These are phyloP conservation scores for Hemisphaericaspora nanyangensis DNA, from an alignment of 805 yeast species.

Conservation along the genomic window DNA sequence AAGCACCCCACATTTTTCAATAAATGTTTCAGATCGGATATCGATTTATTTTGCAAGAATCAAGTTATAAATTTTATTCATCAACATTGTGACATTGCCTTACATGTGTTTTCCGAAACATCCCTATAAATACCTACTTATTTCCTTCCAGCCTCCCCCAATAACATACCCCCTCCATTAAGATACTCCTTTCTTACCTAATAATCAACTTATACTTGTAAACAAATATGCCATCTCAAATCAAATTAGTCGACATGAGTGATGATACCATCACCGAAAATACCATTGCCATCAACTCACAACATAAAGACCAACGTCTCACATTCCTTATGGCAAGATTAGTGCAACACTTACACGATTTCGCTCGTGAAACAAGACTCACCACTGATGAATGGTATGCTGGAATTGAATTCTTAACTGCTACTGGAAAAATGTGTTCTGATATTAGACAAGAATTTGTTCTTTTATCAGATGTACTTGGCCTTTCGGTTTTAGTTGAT, in stretches of 20 bases:
- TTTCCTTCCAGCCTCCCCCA: no score
- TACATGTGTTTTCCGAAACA: no score
- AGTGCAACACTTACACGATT: slow-evolving; percentile 17
- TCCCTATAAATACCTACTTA: no score
- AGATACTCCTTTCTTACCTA: no score
- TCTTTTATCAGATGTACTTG: slow-evolving; percentile 16
- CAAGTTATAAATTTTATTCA: no score
- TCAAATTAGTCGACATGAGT: slow-evolving; percentile 11
- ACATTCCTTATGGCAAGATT: slow-evolving; percentile 10
- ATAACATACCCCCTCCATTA: no score
- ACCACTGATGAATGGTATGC: slow-evolving; percentile 18
- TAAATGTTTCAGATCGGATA: no score
- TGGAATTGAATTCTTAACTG: slow-evolving; percentile 16
- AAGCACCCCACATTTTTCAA: no score
- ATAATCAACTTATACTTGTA: no score
- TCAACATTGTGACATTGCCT: no score
- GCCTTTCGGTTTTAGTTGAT: slow-evolving; percentile 18
- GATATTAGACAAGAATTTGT: slow-evolving; percentile 19
- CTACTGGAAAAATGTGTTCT: slow-evolving; percentile 16
- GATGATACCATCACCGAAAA: slow-evolving; percentile 18
- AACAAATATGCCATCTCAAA: background rate
- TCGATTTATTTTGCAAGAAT: no score
- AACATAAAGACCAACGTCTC: slow-evolving; percentile 9
- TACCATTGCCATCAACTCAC: slow-evolving; percentile 16
- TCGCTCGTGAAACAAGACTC: slow-evolving; percentile 18